phyloP scores from a whole-genome alignment of 2,329 filamentous ascomycete species.

The Ceratocystis variospora region DNA sequence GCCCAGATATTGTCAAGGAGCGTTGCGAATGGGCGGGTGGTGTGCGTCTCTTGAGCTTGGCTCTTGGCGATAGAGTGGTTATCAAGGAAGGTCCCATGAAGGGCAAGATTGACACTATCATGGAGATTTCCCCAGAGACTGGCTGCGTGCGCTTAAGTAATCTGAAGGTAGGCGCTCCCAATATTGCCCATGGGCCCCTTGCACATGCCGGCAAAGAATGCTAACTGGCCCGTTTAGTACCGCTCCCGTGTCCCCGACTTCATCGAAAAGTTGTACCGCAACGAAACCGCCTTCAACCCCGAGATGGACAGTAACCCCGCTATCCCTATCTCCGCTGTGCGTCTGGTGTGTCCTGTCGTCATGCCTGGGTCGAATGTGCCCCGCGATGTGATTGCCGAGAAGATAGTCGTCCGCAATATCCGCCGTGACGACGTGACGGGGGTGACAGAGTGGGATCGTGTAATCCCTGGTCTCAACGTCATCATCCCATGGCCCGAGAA shows the following conservation, averaged over 20 bases:
- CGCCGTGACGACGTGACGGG: slow-evolving; percentile 30
- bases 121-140: slow-evolving; percentile 37
- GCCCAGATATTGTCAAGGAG: slow-evolving; percentile 28
- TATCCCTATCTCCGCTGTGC: slow-evolving; percentile 57
- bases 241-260: slow-evolving; percentile 18
- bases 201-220: not conserved
- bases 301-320: slow-evolving; percentile 36
- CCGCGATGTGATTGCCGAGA: slow-evolving; percentile 65
- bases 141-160: slow-evolving; percentile 49
- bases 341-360: slow-evolving; percentile 64
- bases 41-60: slow-evolving; percentile 45
- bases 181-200: slow-evolving; percentile 21
- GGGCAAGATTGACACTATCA: slow-evolving; percentile 69
- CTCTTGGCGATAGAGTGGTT: slow-evolving; percentile 64
- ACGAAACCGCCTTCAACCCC: slow-evolving; percentile 28
- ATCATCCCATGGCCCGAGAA: slow-evolving; percentile 67
- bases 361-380: slow-evolving; percentile 50
- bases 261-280: slow-evolving; percentile 23
- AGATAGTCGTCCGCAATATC: slow-evolving; percentile 43
- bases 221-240: slow-evolving; percentile 4
- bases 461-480: slow-evolving; percentile 58
- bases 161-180: slow-evolving; percentile 41
- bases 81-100: slow-evolving; percentile 64
- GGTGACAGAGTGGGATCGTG: slow-evolving; percentile 35
- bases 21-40: slow-evolving; percentile 44